phyloP scores from a whole-genome alignment of 768 basidiomycete species.

The Lactarius sanguifluus region DNA sequence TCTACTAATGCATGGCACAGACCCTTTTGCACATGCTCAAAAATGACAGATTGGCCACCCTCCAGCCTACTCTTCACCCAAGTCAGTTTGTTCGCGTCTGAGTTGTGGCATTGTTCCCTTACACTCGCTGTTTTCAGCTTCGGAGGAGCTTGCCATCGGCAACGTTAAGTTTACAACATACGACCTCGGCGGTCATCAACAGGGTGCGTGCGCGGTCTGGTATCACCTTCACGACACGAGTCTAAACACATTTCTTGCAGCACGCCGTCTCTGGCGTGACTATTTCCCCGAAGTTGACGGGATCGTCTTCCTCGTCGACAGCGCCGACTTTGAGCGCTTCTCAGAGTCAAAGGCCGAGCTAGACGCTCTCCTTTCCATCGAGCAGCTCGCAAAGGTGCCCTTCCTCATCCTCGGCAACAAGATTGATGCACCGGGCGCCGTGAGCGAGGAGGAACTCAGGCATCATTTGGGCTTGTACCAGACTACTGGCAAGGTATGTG shows the following conservation, averaged over 20 bases:
- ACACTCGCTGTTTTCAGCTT: conserved; percentile 53
- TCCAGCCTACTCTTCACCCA: conserved; percentile 98
- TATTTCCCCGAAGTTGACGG: conserved; percentile 99
- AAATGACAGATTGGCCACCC: conserved; percentile 95
- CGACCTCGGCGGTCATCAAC: conserved; percentile 96
- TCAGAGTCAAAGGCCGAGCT: conserved; percentile 96
- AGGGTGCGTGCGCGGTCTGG: conserved; percentile 54
- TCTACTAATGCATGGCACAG: conserved; percentile 40
- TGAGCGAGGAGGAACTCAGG: conserved; percentile 95
- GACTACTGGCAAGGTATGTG: conserved; percentile 96
- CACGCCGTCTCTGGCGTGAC: conserved; percentile 98
- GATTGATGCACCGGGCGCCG: conserved; percentile 97
- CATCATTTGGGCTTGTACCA: conserved; percentile 95
- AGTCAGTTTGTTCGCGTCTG: conserved; percentile 54
- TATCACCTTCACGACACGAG: conserved; percentile 1
- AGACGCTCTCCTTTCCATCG: conserved; percentile 92
- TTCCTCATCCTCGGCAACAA: conserved; percentile 99
- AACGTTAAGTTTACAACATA: conserved; percentile 99
- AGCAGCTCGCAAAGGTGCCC: conserved; percentile 92
- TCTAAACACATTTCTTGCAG: conserved; percentile 38
- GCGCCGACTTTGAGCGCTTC: conserved; percentile 95
- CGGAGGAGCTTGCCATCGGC: conserved; percentile 97
- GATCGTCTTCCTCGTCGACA: conserved; percentile 97
- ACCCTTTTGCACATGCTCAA: conserved; percentile 98
- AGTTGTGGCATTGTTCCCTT: conserved; percentile 18